phyloP scores from a whole-genome alignment of 1,284 basidiomycete species.

The Melanopsichium pennsylvanicum region DNA sequence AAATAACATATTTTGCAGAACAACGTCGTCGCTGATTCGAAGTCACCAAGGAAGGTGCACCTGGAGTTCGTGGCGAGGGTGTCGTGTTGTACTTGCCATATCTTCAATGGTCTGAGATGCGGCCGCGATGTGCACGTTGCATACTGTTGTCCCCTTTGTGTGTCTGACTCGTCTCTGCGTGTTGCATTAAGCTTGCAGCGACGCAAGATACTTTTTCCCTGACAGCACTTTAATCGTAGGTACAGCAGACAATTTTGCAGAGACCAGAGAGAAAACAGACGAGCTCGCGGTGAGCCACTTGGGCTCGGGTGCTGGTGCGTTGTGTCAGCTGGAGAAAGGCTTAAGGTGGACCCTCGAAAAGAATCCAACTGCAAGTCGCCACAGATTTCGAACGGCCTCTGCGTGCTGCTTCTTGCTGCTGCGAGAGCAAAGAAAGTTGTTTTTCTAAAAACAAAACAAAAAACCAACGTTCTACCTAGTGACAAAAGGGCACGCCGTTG shows the following conservation, averaged over 20 bases:
- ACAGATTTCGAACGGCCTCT: conserved; percentile 1
- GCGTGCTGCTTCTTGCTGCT: neutral
- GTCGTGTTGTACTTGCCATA: no score
- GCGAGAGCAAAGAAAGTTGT: neutral
- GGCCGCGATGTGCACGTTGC: neutral
- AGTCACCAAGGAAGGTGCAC: no score
- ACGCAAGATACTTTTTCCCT: no score
- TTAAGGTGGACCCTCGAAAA: neutral
- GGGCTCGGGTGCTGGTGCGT: neutral
- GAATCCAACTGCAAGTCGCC: neutral
- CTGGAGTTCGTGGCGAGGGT: no score
- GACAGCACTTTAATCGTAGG: no score
- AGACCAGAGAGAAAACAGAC: neutral
- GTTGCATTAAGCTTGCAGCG: no score
- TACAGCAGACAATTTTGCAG: conserved; percentile 1
- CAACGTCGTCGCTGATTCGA: no score
- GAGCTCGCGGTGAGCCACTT: neutral
- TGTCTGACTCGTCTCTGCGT: neutral
- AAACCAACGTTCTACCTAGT: no score
- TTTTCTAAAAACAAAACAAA: neutral
- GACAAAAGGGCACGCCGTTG: no score
- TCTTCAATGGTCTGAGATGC: neutral
- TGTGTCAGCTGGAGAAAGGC: neutral
- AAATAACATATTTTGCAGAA: no score
- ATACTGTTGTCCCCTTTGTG: neutral